Conservation (phyloP, 148 eudicot genomes). For the Chenopodium album region DNA sequence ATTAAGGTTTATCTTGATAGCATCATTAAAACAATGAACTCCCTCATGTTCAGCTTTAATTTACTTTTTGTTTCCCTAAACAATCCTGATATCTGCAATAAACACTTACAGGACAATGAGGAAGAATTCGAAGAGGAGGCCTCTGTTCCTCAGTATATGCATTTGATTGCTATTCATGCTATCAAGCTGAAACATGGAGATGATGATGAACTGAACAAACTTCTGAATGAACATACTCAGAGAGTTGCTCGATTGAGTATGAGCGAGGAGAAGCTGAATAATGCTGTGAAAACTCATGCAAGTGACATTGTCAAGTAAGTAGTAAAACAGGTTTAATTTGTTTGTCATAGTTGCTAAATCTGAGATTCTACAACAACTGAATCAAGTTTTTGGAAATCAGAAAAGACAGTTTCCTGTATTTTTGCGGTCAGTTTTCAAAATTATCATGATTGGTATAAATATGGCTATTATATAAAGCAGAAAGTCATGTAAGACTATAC, state of each 20-base stretch:
- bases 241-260: conserved; percentile 54
- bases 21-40: background rate
- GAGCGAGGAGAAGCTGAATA: conserved; percentile 48
- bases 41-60: background rate
- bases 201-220: conserved; percentile 29
- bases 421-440: background rate
- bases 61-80: background rate
- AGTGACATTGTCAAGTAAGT: conserved; percentile 49
- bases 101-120: conserved; percentile 31
- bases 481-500: background rate
- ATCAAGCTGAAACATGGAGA: conserved; percentile 26
- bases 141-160: conserved; percentile 33
- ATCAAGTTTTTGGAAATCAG: background rate
- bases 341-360: too few species aligned
- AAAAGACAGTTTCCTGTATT: too few species aligned
- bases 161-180: conserved; percentile 56
- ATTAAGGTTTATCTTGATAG: conserved; percentile 5
- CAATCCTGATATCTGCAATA: background rate
- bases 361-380: background rate
- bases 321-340: background rate
- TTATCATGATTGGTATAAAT: background rate
- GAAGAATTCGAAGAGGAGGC: conserved; percentile 24
- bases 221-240: conserved; percentile 27
- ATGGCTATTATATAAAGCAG: background rate
- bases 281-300: conserved; percentile 32